These are phyloP conservation scores for Halenospora varia DNA, from an alignment of 495 filamentous ascomycete genomes.

Conservation along the genomic window DNA sequence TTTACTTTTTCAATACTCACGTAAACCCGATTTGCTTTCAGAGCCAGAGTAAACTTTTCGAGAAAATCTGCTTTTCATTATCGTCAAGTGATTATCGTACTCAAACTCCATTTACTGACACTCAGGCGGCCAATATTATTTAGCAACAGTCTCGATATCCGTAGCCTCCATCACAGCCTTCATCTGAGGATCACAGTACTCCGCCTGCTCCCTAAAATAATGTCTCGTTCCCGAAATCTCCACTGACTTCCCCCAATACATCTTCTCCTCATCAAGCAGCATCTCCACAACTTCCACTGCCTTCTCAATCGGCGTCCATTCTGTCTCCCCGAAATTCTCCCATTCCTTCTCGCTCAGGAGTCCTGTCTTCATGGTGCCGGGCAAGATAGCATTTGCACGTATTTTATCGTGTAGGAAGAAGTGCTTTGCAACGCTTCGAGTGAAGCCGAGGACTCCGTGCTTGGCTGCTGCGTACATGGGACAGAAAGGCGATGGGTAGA, in stretches of 20 bases:
- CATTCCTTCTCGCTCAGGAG: slow-evolving; percentile 19
- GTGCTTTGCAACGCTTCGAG: slow-evolving; percentile 31
- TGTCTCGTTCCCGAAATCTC: neutral
- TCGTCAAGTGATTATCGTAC: too few species aligned
- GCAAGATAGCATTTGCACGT: slow-evolving; percentile 25
- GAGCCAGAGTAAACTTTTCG: too few species aligned
- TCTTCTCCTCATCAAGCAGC: neutral
- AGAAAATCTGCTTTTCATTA: too few species aligned
- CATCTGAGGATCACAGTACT: neutral
- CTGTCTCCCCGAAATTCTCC: slow-evolving; percentile 15
- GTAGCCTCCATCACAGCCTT: neutral
- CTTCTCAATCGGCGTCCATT: neutral
- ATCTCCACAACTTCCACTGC: neutral
- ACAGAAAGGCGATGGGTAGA: slow-evolving; percentile 39
- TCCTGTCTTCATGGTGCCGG: slow-evolving; percentile 22
- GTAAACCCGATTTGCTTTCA: too few species aligned
- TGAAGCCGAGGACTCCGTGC: slow-evolving; percentile 36
- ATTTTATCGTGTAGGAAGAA: slow-evolving; percentile 23
- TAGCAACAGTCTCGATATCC: neutral
- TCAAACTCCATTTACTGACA: too few species aligned
- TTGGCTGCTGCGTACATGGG: slow-evolving; percentile 40
- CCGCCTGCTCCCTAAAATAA: neutral
- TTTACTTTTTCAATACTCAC: too few species aligned
- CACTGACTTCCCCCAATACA: neutral
- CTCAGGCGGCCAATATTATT: too few species aligned